Base-by-base conservation (phyloP, 2,329 filamentous ascomycete genomes). In the Pyrenophora graminea region DNA sequence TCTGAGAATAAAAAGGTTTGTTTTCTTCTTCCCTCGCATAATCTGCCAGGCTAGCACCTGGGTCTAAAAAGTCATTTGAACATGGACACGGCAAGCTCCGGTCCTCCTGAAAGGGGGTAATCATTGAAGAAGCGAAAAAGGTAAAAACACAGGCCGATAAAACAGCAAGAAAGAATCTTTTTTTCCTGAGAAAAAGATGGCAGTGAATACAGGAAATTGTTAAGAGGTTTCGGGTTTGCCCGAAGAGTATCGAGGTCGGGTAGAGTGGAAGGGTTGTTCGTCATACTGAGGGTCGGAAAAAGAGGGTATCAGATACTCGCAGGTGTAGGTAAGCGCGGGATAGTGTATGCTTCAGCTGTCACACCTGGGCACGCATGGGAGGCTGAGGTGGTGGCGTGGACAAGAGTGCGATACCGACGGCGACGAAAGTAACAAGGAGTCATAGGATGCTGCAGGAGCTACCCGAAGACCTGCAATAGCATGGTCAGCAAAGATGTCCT, bases 361-460 rank as follows among this genome's bases (percentile, higher is more conserved):
- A 45, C 3, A 21, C 15, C 19, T 31, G 9, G 19, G 33, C 18
- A n/a, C 39, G 39, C 8, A 44, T 34, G 19, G 42, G 9, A 30
- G 25, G 17, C 27, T 30, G 21, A 37, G 48, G 33, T 39, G 41
- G 51, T 40, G 48, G 49, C n/a, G 55, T 56, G 27, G 58, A 42
- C 12, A 59, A 34, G 15, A 61, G 25, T 18, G 62, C 58, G 37
- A 67, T 38, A 44, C 55, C 50, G 25, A 71, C 51, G 25, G 63
- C 48, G 33, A 70, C 33, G 31, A 68, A 48, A 37, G 55, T 55
- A 23, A 62, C 57, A 34, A 59, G 39, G 47, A 71, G 69, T 72
- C 68, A 72, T 36, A 72, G 59, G 59, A 72, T 70, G 38, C 59
- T 69, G 54, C 69, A 72, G 25, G 65, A 51, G 39, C 59, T 69